Conservation (phyloP, 2,329 filamentous ascomycete genomes). For the Penicillium crustosum region DNA sequence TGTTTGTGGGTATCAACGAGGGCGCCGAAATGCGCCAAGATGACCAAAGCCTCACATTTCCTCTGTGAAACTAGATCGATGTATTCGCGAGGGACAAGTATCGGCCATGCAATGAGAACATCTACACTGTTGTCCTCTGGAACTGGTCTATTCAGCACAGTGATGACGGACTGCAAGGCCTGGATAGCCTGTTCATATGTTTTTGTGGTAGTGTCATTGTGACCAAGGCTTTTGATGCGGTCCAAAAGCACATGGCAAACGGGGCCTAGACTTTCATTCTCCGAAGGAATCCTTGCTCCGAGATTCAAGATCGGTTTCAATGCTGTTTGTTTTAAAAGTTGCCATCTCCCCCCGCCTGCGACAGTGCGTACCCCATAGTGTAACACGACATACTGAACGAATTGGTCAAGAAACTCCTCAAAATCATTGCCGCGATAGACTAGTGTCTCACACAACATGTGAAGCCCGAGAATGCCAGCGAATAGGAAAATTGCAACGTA, state of each 20-base stretch:
- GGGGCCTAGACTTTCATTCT: conserved; percentile 2
- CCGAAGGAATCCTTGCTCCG: background rate
- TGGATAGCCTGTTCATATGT: conserved; percentile 13
- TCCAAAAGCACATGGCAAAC: conserved; percentile 9
- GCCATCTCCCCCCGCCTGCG: conserved; percentile 12
- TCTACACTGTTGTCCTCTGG: background rate
- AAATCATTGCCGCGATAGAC: conserved; percentile 42
- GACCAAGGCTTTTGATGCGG: conserved; percentile 8
- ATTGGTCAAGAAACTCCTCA: conserved; percentile 32
- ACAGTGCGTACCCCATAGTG: conserved; percentile 28
- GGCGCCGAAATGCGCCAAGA: conserved; percentile 42
- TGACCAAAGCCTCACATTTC: conserved; percentile 39
- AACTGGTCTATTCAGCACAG: background rate
- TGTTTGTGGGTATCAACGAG: conserved; percentile 35
- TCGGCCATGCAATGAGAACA: conserved; percentile 26
- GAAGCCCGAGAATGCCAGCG: conserved; percentile 26
- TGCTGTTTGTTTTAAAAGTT: conserved; percentile 14
- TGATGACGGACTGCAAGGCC: conserved; percentile 10
- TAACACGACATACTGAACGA: conserved; percentile 27
- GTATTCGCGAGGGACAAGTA: conserved; percentile 32
- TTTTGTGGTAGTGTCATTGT: background rate
- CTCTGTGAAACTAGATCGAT: conserved; percentile 31
- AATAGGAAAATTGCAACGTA: conserved; percentile 27
- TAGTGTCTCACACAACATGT: conserved; percentile 52
- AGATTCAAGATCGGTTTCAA: conserved; percentile 12